Percentiles rank a stretch among this genome's conserved stretches.
phyloP scores from a whole-genome alignment of 176 grass and related monocot species.

The Otatea glauca region DNA sequence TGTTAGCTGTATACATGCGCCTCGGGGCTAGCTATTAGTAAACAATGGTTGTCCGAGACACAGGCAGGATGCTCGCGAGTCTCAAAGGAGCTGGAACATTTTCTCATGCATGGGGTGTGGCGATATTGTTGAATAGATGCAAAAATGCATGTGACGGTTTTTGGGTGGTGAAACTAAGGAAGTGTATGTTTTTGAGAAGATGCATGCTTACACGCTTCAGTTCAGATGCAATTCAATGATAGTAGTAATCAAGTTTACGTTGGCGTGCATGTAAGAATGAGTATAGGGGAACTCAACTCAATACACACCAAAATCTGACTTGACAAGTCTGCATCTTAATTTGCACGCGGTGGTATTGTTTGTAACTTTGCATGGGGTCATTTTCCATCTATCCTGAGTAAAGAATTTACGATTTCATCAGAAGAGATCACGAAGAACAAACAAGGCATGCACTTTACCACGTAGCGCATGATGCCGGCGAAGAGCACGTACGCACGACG shows the following conservation, averaged over 20 bases:
- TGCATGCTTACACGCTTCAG: background rate
- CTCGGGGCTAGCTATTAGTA: background rate
- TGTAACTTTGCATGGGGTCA: background rate
- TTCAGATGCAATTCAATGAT: background rate
- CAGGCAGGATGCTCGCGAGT: conserved; percentile 4
- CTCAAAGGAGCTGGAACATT: background rate
- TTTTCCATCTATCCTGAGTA: background rate
- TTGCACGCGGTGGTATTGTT: background rate
- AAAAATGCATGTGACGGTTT: background rate
- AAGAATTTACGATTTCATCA: no score
- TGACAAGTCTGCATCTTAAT: background rate
- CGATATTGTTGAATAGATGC: background rate
- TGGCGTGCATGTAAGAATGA: background rate
- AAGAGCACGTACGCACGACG: background rate
- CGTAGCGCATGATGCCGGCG: no score
- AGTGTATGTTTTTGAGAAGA: background rate
- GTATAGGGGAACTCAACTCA: background rate
- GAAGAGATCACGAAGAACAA: no score
- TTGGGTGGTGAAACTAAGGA: background rate
- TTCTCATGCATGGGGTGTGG: background rate
- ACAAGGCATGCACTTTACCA: no score
- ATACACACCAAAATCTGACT: background rate
- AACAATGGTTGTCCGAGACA: conserved; percentile 24
- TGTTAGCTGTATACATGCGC: conserved; percentile 29
- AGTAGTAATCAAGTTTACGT: background rate